phyloP scores from a whole-genome alignment of 805 yeast genomes.

The Starmerella asiatica region DNA sequence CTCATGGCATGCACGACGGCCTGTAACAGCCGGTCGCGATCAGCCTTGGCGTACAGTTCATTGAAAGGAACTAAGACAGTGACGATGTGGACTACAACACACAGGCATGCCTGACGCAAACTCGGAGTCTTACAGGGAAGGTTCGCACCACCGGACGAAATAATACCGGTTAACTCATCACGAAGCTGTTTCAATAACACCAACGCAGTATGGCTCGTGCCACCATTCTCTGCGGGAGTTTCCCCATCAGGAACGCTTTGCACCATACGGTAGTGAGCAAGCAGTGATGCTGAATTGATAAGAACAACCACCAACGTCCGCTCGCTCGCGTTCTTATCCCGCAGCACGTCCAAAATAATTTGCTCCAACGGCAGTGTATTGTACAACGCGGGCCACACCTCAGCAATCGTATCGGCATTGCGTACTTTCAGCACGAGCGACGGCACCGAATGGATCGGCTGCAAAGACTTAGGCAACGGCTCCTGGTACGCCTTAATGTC shows the following conservation, averaged over 20 bases:
- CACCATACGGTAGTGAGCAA: slow-evolving; percentile 37
- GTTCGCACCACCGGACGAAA: slow-evolving; percentile 7
- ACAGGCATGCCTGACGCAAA: slow-evolving; percentile 29
- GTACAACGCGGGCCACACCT: slow-evolving; percentile 17
- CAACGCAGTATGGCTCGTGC: slow-evolving; percentile 27
- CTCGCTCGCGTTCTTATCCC: slow-evolving; percentile 48
- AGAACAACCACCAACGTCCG: slow-evolving; percentile 42
- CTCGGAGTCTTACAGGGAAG: slow-evolving; percentile 4
- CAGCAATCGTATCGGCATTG: not conserved
- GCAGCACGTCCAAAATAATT: slow-evolving; percentile 33
- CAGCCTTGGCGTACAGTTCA: slow-evolving; percentile 37
- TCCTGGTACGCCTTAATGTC: slow-evolving; percentile 25
- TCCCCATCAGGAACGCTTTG: not conserved
- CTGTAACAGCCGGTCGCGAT: slow-evolving; percentile 50
- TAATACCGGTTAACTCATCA: slow-evolving; percentile 5
- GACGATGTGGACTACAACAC: slow-evolving; percentile 39
- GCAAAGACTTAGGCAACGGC: slow-evolving; percentile 30
- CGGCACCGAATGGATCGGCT: slow-evolving; percentile 26
- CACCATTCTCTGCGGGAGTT: slow-evolving; percentile 25
- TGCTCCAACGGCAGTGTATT: slow-evolving; percentile 42
- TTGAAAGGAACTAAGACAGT: slow-evolving; percentile 43
- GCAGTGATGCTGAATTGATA: slow-evolving; percentile 37
- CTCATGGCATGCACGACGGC: slow-evolving; percentile 48
- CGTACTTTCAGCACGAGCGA: slow-evolving; percentile 23
- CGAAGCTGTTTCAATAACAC: slow-evolving; percentile 2